Evolutionary conservation across 306 rosid species (phyloP), one percentile per base, ranked within the genome.

Genomic region (Delonix regia): DNA sequence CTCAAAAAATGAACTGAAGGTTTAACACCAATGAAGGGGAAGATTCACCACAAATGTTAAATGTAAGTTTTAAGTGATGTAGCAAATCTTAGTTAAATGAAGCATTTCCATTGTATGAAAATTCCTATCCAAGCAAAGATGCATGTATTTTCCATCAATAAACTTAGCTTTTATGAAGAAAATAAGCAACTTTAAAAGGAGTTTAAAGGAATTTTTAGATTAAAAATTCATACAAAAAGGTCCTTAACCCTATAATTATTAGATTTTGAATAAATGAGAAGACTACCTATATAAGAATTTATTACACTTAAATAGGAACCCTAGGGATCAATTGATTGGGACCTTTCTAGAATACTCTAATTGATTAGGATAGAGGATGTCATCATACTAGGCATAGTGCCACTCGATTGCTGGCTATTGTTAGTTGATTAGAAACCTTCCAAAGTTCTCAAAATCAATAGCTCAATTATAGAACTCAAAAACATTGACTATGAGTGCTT

Each of bases 211-310:
- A 55, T 10, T 6, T 9, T 56, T 56, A 28, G 12, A 56, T 56
- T 41, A 66, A 38, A 21, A 82, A 76, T 22, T 33, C 56, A 47
- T 13, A 65, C 8, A 21, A 73, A 78, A 8, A 11, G 25, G 42
- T 68, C 75, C 80, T 67, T 83, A 33, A 22, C 48, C 69, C 80
- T 57, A 78, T 56, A 56, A 56, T 56, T 22, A 22, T 22, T 78
- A 83, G 67, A 74, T 74, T 66, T 59, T 38, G 27, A 74, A 83
- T 77, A 83, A 78, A 83, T 56, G 51, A 83, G 83, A 79, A n/a
- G n/a, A n/a, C 71, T 51, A 77, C 76, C 78, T 53, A 63, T 0
- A 57, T 78, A 69, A 47, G 66, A 72, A 52, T 33, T 47, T 53
- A 64, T 82, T 47, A 71, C 64, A 44, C 71, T 75, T 80, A 69